Evolutionary conservation across 495 filamentous ascomycete genomes (phyloP), one percentile per base, ranked within the genome.

Genomic region (Hypoxylon lenormandii): DNA sequence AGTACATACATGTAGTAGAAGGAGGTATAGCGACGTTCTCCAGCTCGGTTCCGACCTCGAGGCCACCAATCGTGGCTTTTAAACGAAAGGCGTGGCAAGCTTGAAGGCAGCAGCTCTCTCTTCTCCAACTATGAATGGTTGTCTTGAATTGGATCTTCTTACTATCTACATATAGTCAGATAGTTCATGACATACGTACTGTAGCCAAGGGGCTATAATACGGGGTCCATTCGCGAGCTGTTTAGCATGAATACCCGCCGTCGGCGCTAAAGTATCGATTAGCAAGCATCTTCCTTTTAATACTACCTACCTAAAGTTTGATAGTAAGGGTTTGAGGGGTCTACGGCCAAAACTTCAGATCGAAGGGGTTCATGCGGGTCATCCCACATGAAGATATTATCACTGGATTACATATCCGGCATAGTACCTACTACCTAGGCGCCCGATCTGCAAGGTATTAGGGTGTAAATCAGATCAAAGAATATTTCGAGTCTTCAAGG

Each of bases 341-440:
- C 62, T 63, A 62, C 33, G 43, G 10, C 47, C 21, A 56, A 43
- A 22, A 19, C 15, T 26, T 26, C 12, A 33, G 23, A 53, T 54
- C 56, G 36, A 62, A 40, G 56, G 61, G 59, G 61, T 46, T 56
- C 21, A 71, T 71, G 68, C 68, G 58, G 62, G 68, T 66, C 68
- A 71, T 66, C 62, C 40, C 66, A 66, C 68, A 71, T 66, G 68
- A 66, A 63, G 63, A 57, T n/a, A 62, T 11, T 26, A 66, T 71
- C 68, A 71, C 68, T 66, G 68, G 68, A 66, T 62, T 66, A 33
- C 49, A 47, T 47, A 16, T n/a, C n/a, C n/a, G n/a, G n/a, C 30
- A 33, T 33, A 33, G 30, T 33, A 33, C n/a, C 7, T 42, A 42
- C 21, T 7, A 36, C 15, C 51, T 38, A 16, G 18, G 57, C 57